Evolutionary conservation across 2,329 filamentous ascomycete species (phyloP).

Genomic region (Penicillium rolfsii): DNA sequence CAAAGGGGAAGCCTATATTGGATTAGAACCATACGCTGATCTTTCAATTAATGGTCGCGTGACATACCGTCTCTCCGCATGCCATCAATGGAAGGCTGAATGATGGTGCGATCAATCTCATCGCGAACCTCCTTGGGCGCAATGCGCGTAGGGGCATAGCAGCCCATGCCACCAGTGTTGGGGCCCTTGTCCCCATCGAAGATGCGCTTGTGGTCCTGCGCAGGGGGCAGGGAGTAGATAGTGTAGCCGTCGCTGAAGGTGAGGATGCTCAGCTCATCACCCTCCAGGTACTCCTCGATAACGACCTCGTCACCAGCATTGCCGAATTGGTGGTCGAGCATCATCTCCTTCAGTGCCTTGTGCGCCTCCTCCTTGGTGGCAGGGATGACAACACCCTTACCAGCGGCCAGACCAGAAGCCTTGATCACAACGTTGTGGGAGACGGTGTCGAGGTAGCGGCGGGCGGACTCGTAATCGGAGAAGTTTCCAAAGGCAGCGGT

Average conservation of each 20-base stretch:
- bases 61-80: slow-evolving; percentile 71
- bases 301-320: slow-evolving; percentile 87
- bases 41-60: neutral
- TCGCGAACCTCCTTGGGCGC: slow-evolving; percentile 75
- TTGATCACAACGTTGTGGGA: slow-evolving; percentile 86
- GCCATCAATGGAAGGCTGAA: slow-evolving; percentile 87
- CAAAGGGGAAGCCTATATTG: slow-evolving; percentile 46
- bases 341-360: slow-evolving; percentile 80
- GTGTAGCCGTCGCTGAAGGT: slow-evolving; percentile 89
- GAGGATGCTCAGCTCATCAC: slow-evolving; percentile 89
- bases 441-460: slow-evolving; percentile 72
- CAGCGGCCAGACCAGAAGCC: slow-evolving; percentile 85
- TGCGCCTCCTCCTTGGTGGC: slow-evolving; percentile 80
- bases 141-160: slow-evolving; percentile 87
- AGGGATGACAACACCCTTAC: slow-evolving; percentile 94
- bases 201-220: slow-evolving; percentile 96
- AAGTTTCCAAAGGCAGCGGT: slow-evolving; percentile 93
- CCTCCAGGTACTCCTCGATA: slow-evolving; percentile 89
- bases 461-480: slow-evolving; percentile 71
- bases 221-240: slow-evolving; percentile 80
- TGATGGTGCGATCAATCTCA: slow-evolving; percentile 75
- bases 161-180: slow-evolving; percentile 98
- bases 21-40: neutral
- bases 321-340: slow-evolving; percentile 86
- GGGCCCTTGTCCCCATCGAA: slow-evolving; percentile 87